phyloP scores from a whole-genome alignment of 2,329 filamentous ascomycete genomes.

The Davidsoniella virescens region DNA sequence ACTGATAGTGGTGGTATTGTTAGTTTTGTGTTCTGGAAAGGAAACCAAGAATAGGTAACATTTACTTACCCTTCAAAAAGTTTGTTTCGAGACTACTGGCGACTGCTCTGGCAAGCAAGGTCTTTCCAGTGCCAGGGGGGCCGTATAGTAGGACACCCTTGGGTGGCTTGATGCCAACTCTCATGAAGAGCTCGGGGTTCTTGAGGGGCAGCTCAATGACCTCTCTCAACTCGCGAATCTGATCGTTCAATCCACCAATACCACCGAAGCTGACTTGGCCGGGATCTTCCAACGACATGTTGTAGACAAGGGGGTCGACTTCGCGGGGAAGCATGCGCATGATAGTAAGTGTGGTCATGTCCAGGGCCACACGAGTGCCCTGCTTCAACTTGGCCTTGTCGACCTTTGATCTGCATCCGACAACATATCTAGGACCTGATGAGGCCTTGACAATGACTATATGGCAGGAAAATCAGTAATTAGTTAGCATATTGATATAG shows the following conservation, averaged over 20 bases:
- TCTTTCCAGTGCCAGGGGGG: conserved; percentile 94
- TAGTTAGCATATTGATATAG: background rate
- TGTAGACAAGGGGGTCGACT: conserved; percentile 96
- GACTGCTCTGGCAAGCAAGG: conserved; percentile 80
- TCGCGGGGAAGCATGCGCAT: conserved; percentile 99
- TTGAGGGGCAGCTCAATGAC: conserved; percentile 96
- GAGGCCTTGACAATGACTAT: conserved; percentile 97
- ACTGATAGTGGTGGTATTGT: conserved; percentile 34
- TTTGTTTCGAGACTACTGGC: conserved; percentile 95
- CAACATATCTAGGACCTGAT: conserved; percentile 90
- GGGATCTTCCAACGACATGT: conserved; percentile 97
- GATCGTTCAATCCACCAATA: conserved; percentile 93
- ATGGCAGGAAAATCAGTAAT: background rate
- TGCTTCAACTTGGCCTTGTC: conserved; percentile 97
- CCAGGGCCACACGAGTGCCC: conserved; percentile 88
- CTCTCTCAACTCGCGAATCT: conserved; percentile 92
- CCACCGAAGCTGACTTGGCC: conserved; percentile 95
- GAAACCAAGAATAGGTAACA: background rate
- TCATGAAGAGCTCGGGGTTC: conserved; percentile 92
- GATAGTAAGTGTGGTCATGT: conserved; percentile 99
- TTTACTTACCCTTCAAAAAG: conserved; percentile 70
- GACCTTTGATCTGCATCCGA: conserved; percentile 95
- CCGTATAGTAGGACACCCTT: conserved; percentile 95
- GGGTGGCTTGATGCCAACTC: conserved; percentile 96
- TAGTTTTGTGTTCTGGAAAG: conserved; percentile 8